Conservation (phyloP, 2,329 filamentous ascomycete genomes). For the Colletotrichum limetticola region DNA sequence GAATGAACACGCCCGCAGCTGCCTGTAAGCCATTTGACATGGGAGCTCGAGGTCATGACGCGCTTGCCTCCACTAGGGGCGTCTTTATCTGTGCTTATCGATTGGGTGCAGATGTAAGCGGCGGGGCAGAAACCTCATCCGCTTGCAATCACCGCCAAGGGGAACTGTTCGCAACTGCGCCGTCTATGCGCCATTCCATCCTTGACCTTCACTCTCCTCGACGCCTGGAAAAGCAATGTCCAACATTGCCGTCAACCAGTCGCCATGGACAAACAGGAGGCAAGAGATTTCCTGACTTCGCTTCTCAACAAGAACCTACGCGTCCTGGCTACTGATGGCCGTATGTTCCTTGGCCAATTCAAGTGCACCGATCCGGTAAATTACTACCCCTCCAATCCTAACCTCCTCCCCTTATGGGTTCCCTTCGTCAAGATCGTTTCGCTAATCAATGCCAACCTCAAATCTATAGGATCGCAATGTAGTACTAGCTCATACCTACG, state of each 20-base stretch:
- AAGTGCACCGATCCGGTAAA: slow-evolving; percentile 88
- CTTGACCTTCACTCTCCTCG: background rate
- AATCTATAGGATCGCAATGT: slow-evolving; percentile 81
- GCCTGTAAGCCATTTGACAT: slow-evolving; percentile 17
- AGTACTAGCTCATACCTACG: slow-evolving; percentile 85
- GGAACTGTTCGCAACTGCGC: background rate
- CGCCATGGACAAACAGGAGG: slow-evolving; percentile 62
- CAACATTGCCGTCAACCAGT: background rate
- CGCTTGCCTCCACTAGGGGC: slow-evolving; percentile 21
- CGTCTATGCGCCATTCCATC: background rate
- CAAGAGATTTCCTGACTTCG: slow-evolving; percentile 67
- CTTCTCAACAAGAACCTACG: slow-evolving; percentile 84
- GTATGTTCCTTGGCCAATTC: slow-evolving; percentile 90
- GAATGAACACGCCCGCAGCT: background rate
- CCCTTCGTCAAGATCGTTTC: slow-evolving; percentile 2
- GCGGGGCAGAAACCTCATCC: background rate
- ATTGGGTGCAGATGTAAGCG: slow-evolving; percentile 7
- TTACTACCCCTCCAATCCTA: background rate
- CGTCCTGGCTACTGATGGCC: slow-evolving; percentile 82
- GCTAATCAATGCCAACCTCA: background rate
- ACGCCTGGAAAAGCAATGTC: slow-evolving; percentile 5
- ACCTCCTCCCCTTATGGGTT: background rate
- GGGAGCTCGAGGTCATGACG: slow-evolving; percentile 29
- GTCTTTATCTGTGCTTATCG: slow-evolving; percentile 29
- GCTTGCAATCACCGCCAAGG: background rate